Evolutionary conservation across 805 yeast genomes (phyloP).

Genomic region (Lachancea waltii): DNA sequence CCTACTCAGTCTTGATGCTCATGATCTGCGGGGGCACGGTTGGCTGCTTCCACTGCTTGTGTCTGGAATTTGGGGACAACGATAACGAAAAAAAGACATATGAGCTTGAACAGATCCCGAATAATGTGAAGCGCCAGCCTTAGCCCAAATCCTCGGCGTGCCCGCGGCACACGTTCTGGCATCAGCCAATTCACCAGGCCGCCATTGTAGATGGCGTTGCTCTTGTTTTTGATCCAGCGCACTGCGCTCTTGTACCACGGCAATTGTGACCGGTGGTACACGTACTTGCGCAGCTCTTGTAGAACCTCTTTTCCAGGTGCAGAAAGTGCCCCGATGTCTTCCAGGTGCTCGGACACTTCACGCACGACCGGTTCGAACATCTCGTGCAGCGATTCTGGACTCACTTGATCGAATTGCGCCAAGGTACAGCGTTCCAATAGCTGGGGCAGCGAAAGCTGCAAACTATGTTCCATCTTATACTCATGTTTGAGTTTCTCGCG

Average conservation of each 20-base stretch:
- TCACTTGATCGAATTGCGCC: conserved; percentile 5
- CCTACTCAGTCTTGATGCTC: neutral
- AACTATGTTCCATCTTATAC: conserved; percentile 2
- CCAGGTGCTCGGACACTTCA: conserved; percentile 1
- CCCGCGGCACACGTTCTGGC: conserved; percentile 15
- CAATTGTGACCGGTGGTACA: neutral
- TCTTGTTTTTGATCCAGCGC: conserved; percentile 4
- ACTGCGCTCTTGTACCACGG: conserved; percentile 6
- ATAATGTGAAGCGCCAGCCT: conserved; percentile 12
- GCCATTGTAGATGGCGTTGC: conserved; percentile 5
- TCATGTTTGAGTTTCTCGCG: neutral
- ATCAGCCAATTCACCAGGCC: conserved; percentile 15
- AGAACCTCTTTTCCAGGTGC: conserved; percentile 2
- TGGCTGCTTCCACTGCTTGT: conserved; percentile 4
- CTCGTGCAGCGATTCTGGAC: neutral
- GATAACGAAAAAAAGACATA: conserved; percentile 18
- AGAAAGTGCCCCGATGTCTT: neutral
- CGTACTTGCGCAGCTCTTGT: conserved; percentile 3
- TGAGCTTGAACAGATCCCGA: conserved; percentile 19
- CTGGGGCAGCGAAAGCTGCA: conserved; percentile 5
- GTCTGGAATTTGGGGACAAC: conserved; percentile 18
- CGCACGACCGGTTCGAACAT: conserved; percentile 6
- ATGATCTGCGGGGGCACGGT: neutral
- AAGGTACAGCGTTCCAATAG: conserved; percentile 6
- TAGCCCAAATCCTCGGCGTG: neutral